Evolutionary conservation across 768 basidiomycete species (phyloP), one percentile per base, ranked within the genome.

Genomic region (Tylopilus plumbeoviolaceoides): DNA sequence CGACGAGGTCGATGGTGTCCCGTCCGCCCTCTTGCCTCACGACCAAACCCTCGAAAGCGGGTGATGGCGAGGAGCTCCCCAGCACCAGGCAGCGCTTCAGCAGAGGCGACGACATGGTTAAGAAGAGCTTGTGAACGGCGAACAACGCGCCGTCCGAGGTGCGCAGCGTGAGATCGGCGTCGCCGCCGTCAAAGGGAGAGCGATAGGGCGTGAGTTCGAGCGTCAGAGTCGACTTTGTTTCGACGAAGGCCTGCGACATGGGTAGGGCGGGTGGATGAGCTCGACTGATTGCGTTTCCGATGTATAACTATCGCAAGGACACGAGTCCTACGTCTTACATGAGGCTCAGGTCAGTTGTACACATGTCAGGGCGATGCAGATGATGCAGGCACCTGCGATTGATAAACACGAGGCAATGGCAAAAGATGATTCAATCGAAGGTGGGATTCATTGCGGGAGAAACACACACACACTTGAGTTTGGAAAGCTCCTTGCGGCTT

Each of bases 71-170:
- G 18, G 69, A 48, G 0, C 65, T 59, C 21, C 64, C 67, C 20
- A 63, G 31, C 5, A 47, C 38, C n/a, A 69, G 56, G 43, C 52
- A 62, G 28, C 69, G 67, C 48, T 69, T 69, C 47, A 79, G 71
- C 17, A 79, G 64, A 2, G 73, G 59, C 12, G 75, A 79, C 5
- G 74, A 72, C 52, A 65, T 72, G 33, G 69, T 67, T 35, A 82
- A 57, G 33, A 75, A 70, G 41, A 73, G 53, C 42, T 70, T 74
- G 59, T 75, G 72, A 33, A 80, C 66, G 31, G 71, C 73, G 58
- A 81, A 80, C 9, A 68, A 57, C 3, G 72, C 68, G 9, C 69
- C 71, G 50, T 81, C 77, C 2, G 66, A 59, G 8, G 76, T 72
- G 35, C 71, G 70, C 33, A 80, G 63, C 42, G 75, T 66, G 50